Conservation (phyloP, 129 eudicot species). For the Tagetes erecta region DNA sequence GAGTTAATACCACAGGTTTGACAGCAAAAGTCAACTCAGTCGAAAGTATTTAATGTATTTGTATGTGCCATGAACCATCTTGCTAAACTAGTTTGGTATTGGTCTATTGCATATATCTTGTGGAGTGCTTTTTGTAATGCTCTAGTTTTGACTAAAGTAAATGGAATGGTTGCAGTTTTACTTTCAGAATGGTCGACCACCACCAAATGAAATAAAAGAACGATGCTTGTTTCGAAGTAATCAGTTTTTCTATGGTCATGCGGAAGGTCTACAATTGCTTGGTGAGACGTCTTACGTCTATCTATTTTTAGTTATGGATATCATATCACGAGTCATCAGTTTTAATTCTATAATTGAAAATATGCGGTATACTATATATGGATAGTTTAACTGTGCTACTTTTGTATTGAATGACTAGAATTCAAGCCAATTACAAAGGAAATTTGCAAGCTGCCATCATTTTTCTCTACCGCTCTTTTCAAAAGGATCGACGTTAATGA, state of each 20-base stretch:
- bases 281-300: slow-evolving; percentile 47
- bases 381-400: slow-evolving; percentile 1
- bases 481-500: slow-evolving; percentile 57
- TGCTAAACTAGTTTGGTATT: neutral
- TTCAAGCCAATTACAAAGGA: slow-evolving; percentile 79
- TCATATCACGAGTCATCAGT: slow-evolving; percentile 11
- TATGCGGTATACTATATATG: neutral
- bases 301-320: slow-evolving; percentile 3
- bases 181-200: slow-evolving; percentile 76
- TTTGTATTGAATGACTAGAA: slow-evolving; percentile 42
- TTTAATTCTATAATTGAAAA: neutral
- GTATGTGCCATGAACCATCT: slow-evolving; percentile 1
- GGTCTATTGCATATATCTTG: slow-evolving; percentile 1
- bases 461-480: slow-evolving; percentile 73
- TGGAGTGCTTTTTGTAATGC: slow-evolving; percentile 3
- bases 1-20: slow-evolving; percentile 82
- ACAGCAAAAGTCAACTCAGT: neutral
- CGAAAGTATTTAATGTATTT: neutral
- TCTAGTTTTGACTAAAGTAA: slow-evolving; percentile 5
- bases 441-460: slow-evolving; percentile 84
- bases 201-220: slow-evolving; percentile 75
- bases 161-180: slow-evolving; percentile 59
- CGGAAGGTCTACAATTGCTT: slow-evolving; percentile 70
- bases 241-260: slow-evolving; percentile 75
- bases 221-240: slow-evolving; percentile 65